Evolutionary conservation across 2,329 filamentous ascomycete species (phyloP), one percentile per base, ranked within the genome.

Genomic region (Ascochyta pisi): DNA sequence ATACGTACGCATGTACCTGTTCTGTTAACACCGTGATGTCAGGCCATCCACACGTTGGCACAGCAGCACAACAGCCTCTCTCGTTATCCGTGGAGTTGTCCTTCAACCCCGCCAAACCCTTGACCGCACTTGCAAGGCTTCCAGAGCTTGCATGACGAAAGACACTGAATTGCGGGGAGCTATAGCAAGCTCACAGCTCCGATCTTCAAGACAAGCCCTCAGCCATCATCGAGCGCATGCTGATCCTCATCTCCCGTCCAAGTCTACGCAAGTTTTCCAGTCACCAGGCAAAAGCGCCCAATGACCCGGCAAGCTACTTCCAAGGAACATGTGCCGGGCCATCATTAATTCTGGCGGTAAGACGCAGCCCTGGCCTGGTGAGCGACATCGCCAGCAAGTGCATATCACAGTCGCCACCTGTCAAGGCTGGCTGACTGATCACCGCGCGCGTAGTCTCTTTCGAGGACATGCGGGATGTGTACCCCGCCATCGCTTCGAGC

Each of bases 211-310:
- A 47, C 22, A 43, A 33, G 33, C 7, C 47, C 46, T 24, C 16
- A 42, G 40, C 0, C 29, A 50, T 47, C 41, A 38, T 37, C 24
- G 24, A 56, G 42, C 42, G 42, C 43, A 51, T 51, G 53, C 41
- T 51, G 53, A 56, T 56, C 53, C 47, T 56, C 42, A 56, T 56
- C 42, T 56, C 42, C 43, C 39, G 53, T 56, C 53, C 53, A 50
- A 55, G 47, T 42, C 35, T 43, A 24, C 16, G 7, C 33, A 42
- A 12, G 26, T 41, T 41, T 50, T 42, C 35, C 37, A 46, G 53
- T 55, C 46, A 55, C 23, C 52, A 41, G 46, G 13, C 27, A 19
- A 5, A 19, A 8, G 6, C 27, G 31, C 16, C 49, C 49, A 52
- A 52, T 52, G 34, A 34, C 16, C 38, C 6, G 23, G 23, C 15